Evolutionary conservation across 2,329 filamentous ascomycete species (phyloP).

Genomic region (Penicillium capsulatum): DNA sequence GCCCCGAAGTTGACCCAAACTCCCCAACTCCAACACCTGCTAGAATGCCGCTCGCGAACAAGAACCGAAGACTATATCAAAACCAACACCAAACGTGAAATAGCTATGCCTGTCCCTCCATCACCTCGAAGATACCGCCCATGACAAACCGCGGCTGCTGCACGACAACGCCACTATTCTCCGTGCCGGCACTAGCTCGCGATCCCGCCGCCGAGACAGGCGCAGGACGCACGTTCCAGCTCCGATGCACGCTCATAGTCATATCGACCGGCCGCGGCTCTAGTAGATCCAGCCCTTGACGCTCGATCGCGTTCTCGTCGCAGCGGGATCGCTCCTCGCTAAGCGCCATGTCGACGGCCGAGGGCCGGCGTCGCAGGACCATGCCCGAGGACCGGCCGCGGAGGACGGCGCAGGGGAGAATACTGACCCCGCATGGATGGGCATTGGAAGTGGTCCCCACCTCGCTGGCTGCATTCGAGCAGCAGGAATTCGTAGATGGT

Average conservation of each 20-base stretch:
- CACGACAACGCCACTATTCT: slow-evolving; percentile 7
- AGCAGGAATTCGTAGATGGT: slow-evolving; percentile 29
- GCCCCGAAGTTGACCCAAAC: too few relatives aligned
- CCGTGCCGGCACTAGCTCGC: neutral
- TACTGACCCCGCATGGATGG: slow-evolving; percentile 13
- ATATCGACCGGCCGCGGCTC: slow-evolving; percentile 44
- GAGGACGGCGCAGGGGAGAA: slow-evolving; percentile 27
- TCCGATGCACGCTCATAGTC: slow-evolving; percentile 1
- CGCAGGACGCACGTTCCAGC: slow-evolving; percentile 10
- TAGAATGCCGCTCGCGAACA: too few relatives aligned
- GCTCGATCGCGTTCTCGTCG: slow-evolving; percentile 36
- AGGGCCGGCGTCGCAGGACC: slow-evolving; percentile 41
- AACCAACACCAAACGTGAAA: neutral
- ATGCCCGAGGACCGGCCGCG: slow-evolving; percentile 29
- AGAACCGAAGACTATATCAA: too few relatives aligned
- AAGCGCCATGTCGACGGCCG: slow-evolving; percentile 43
- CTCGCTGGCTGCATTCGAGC: slow-evolving; percentile 4
- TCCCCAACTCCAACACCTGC: too few relatives aligned
- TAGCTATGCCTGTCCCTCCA: slow-evolving; percentile 41
- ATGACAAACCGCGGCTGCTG: slow-evolving; percentile 40
- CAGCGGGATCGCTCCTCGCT: slow-evolving; percentile 42
- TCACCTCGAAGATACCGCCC: slow-evolving; percentile 47
- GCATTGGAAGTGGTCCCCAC: slow-evolving; percentile 2
- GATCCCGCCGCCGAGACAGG: neutral
- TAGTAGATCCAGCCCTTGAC: slow-evolving; percentile 41